phyloP scores from a whole-genome alignment of 1,284 basidiomycete genomes.

The Marasmius fiardii region DNA sequence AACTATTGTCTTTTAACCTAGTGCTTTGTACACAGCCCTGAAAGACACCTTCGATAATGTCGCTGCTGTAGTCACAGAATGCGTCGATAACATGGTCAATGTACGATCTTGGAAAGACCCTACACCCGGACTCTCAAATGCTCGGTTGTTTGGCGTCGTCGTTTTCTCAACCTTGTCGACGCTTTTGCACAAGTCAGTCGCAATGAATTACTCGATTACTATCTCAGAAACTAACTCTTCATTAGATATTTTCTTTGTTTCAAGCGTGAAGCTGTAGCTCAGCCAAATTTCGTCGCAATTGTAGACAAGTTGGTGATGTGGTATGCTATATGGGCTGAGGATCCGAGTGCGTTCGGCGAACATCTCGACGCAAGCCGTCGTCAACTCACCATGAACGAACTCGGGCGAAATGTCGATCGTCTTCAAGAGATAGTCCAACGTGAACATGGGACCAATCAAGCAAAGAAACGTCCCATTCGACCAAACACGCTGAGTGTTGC shows the following conservation, averaged over 20 bases:
- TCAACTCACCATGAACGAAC: slow-evolving; percentile 19
- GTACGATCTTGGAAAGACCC: slow-evolving; percentile 40
- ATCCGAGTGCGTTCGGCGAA: slow-evolving; percentile 33
- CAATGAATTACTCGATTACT: neutral
- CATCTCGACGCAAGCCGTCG: slow-evolving; percentile 31
- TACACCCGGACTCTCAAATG: slow-evolving; percentile 1
- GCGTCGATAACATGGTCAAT: slow-evolving; percentile 39
- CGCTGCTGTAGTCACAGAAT: slow-evolving; percentile 35
- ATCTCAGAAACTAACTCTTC: slow-evolving; percentile 2
- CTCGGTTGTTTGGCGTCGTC: slow-evolving; percentile 29
- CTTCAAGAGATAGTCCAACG: slow-evolving; percentile 7
- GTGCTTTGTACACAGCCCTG: slow-evolving; percentile 51
- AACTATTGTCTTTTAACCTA: slow-evolving; percentile 19
- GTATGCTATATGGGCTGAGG: slow-evolving; percentile 44
- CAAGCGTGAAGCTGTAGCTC: slow-evolving; percentile 47
- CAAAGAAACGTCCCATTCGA: slow-evolving; percentile 12
- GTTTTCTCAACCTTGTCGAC: slow-evolving; percentile 46
- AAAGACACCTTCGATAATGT: slow-evolving; percentile 50
- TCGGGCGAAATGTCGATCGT: slow-evolving; percentile 3
- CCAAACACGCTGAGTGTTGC: neutral
- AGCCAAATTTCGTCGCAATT: slow-evolving; percentile 41
- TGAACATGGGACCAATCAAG: slow-evolving; percentile 1
- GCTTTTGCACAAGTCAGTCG: slow-evolving; percentile 51
- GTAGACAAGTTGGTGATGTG: slow-evolving; percentile 40
- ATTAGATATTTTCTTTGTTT: slow-evolving; percentile 57